Base-by-base conservation (phyloP, 306 rosid genomes). In the Cucurbita maxima region DNA sequence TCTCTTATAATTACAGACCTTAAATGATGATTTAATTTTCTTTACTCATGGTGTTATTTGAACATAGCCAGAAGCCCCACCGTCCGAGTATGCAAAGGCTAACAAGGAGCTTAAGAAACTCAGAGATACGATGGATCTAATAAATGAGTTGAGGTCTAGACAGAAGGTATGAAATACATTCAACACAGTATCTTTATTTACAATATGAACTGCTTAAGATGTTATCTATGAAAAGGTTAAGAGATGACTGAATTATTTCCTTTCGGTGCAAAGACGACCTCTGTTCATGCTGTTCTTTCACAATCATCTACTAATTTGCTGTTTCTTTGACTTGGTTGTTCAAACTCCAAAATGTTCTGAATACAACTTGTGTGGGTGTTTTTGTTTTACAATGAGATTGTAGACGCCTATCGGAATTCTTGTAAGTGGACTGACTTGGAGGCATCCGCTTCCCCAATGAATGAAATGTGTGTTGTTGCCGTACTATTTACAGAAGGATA, bases 61-160 rank as follows among this genome's bases (percentile, higher is more conserved):
- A 90, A 90, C 93, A 86, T 92, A 93, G 98, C 89, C 96, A 41
- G 89, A 87, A 83, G 86, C 86, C 76, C 71, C 93, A 30, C 96
- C 96, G 13, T 77, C 86, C 19, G 96, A 90, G 78, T 90, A 83
- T 76, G 96, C 96, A 13, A 83, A 78, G 83, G 96, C 96, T 44
- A 90, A 88, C 70, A 93, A 90, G 89, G 98, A 93, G 90, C 96
- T 93, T 63, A 86, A 89, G 41, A 88, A 82, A 76, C 81, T 93
- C 53, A 82, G 91, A 71, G 81, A 83, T 66, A 82, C 91, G 40
- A 69, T 86, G 81, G 85, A 87, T 73, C 96, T 93, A 77, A 87
- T 93, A 18, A 64, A 62, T 67, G 82, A 87, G 55, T 71, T 90
- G 83, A 87, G 96, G 82, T 80, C 88, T 62, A 84, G 72, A 77